A percentile compares a stretch with the other conserved stretches of the same genome.
phyloP scores from a whole-genome alignment of 345 rosid species.

The Balakata baccata region DNA sequence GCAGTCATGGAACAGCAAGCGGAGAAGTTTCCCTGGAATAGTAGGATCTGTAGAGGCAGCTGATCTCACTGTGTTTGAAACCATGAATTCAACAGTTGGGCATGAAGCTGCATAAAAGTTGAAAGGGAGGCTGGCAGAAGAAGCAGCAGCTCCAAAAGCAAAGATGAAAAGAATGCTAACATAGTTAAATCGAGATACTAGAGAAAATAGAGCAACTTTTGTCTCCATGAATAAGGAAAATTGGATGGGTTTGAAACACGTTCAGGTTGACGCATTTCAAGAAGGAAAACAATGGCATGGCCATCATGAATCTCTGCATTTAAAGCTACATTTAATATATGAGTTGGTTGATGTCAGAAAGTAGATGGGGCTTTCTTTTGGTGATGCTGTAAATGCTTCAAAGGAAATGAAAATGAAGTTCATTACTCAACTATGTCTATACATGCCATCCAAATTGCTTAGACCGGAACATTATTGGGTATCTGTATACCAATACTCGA shows the following conservation, averaged over 20 bases:
- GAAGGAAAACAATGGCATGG: neutral
- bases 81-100: slow-evolving; percentile 64
- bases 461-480: too few relatives aligned
- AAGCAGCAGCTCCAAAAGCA: slow-evolving; percentile 24
- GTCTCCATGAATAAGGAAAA: slow-evolving; percentile 33
- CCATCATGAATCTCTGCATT: slow-evolving; percentile 8
- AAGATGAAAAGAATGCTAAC: slow-evolving; percentile 24
- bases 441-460: neutral
- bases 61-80: slow-evolving; percentile 60
- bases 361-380: slow-evolving; percentile 25
- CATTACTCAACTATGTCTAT: neutral
- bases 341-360: slow-evolving; percentile 40
- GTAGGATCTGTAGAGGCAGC: slow-evolving; percentile 64
- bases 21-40: slow-evolving; percentile 83
- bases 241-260: neutral
- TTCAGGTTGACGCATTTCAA: neutral
- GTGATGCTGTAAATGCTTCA: neutral
- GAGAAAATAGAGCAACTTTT: slow-evolving; percentile 5
- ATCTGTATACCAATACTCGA: too few relatives aligned
- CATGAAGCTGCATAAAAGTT: slow-evolving; percentile 73
- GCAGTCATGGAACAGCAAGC: slow-evolving; percentile 85
- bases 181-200: neutral
- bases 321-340: slow-evolving; percentile 38
- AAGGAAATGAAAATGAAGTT: slow-evolving; percentile 1
- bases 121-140: slow-evolving; percentile 45